A percentile compares a stretch with the other conserved stretches of the same genome.
Evolutionary conservation across 352 stramenopile genomes (phyloP).

Genomic region (Pythium phragmitis): DNA sequence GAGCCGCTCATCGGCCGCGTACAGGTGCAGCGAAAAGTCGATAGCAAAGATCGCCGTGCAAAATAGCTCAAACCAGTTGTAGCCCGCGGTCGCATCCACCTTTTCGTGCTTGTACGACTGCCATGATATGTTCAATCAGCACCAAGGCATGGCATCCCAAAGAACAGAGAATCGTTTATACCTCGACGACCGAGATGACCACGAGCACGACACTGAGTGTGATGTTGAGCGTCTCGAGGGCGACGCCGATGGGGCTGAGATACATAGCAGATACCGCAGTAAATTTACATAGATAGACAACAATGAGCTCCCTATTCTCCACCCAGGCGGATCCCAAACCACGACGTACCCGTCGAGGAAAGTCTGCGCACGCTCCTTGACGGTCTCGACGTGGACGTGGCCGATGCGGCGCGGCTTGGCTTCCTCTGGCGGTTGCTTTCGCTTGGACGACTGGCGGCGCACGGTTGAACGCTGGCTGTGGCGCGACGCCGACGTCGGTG

Average conservation of each 20-base stretch:
- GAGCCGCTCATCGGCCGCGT: constrained; percentile 36
- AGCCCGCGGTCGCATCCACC: constrained; percentile 9
- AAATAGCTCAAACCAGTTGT: constrained; percentile 37
- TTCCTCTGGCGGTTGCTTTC: too few species aligned
- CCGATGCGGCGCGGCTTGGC: constrained; percentile 27
- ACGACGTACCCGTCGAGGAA: constrained; percentile 42
- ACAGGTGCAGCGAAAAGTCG: constrained; percentile 57
- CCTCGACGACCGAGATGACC: constrained; percentile 39
- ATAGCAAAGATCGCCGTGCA: constrained; percentile 44
- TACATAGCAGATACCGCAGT: too few species aligned
- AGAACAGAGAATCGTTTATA: not conserved
- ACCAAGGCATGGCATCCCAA: not conserved
- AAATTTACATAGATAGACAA: too few species aligned
- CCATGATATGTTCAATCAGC: not conserved
- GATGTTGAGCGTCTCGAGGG: constrained; percentile 46
- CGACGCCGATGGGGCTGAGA: constrained; percentile 31
- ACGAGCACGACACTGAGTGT: constrained; percentile 47
- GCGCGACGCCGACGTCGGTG: not conserved
- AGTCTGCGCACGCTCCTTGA: constrained; percentile 47
- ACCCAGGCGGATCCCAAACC: too few species aligned
- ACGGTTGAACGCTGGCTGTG: constrained; percentile 9
- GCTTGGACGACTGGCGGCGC: constrained; percentile 1
- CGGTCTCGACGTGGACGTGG: constrained; percentile 34
- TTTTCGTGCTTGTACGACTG: constrained; percentile 37
- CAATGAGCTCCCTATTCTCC: too few species aligned